Evolutionary conservation across 768 basidiomycete species (phyloP).

Genomic region (Plicaturopsis crispa): DNA sequence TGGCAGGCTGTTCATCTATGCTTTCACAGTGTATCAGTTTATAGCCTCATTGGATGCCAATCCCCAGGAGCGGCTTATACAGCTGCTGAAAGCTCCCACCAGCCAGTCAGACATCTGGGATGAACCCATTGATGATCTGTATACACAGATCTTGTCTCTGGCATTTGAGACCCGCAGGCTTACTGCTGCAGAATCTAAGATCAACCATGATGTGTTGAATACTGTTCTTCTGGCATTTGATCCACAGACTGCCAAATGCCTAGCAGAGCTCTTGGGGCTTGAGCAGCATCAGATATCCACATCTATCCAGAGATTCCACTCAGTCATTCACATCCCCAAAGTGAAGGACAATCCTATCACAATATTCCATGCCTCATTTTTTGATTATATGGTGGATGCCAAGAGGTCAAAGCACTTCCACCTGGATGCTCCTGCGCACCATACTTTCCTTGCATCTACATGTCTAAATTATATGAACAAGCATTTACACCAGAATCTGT

Average conservation of each 20-base stretch:
- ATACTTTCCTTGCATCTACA: conserved; percentile 3
- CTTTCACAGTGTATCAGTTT: conserved; percentile 5
- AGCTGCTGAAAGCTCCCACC: neutral
- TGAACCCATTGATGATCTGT: conserved; percentile 1
- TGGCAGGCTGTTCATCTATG: conserved; percentile 8
- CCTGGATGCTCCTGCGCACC: neutral
- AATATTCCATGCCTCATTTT: conserved; percentile 6
- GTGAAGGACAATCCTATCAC: neutral
- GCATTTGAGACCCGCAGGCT: neutral
- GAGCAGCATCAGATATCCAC: neutral
- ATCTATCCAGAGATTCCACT: neutral
- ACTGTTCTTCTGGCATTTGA: neutral
- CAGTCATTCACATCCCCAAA: conserved; percentile 2
- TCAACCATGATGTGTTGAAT: neutral
- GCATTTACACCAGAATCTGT: conserved; percentile 5
- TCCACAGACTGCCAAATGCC: conserved; percentile 1
- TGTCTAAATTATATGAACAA: conserved; percentile 1
- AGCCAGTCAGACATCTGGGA: neutral
- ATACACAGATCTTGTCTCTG: neutral
- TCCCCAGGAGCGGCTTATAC: neutral
- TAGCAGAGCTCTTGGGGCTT: neutral
- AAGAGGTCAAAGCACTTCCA: neutral
- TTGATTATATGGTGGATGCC: conserved; percentile 1
- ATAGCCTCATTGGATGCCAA: neutral
- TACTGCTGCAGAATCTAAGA: neutral